A percentile compares a stretch with the other conserved stretches of the same genome.
phyloP scores from a whole-genome alignment of 2,329 filamentous ascomycete species.

The Chrysoporthe cubensis region DNA sequence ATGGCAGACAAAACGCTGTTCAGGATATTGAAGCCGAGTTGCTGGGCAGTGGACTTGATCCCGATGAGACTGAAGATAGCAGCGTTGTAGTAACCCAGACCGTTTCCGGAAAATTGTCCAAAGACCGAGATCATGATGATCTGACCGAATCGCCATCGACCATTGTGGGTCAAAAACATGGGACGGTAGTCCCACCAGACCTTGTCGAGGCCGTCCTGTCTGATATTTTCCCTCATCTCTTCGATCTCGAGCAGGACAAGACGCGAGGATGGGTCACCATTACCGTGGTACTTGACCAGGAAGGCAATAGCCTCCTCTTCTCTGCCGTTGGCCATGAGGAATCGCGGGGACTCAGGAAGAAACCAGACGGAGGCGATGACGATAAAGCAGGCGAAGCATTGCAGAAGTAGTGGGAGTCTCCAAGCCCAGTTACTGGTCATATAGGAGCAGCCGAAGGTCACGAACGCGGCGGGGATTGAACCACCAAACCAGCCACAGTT shows the following conservation, averaged over 20 bases:
- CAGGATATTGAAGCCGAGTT: conserved; percentile 50
- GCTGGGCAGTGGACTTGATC: conserved; percentile 40
- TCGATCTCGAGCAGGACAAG: conserved; percentile 47
- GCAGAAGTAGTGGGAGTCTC: conserved; percentile 54
- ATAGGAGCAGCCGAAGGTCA: conserved; percentile 52
- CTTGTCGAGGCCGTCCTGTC: conserved; percentile 51
- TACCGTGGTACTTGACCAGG: conserved; percentile 48
- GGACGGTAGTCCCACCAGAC: conserved; percentile 53
- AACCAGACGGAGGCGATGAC: conserved; percentile 44
- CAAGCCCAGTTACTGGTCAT: conserved; percentile 52
- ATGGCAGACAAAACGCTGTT: conserved; percentile 51
- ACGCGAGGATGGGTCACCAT: conserved; percentile 43
- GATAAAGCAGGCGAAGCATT: conserved; percentile 48
- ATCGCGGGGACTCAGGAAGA: conserved; percentile 48
- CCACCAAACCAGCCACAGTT: conserved; percentile 59
- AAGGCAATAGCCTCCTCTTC: conserved; percentile 46
- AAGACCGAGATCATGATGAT: conserved; percentile 56
- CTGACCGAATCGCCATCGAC: conserved; percentile 52
- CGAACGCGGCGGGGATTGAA: conserved; percentile 52
- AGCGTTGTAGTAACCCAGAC: conserved; percentile 55
- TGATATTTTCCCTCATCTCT: conserved; percentile 49
- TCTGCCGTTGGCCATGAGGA: conserved; percentile 45
- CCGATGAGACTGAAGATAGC: conserved; percentile 49
- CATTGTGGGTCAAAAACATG: conserved; percentile 47
- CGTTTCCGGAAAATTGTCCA: conserved; percentile 55